These are phyloP conservation scores for Scedosporium dehoogii DNA, from an alignment of 2,329 filamentous ascomycete genomes.

Conservation along the genomic window DNA sequence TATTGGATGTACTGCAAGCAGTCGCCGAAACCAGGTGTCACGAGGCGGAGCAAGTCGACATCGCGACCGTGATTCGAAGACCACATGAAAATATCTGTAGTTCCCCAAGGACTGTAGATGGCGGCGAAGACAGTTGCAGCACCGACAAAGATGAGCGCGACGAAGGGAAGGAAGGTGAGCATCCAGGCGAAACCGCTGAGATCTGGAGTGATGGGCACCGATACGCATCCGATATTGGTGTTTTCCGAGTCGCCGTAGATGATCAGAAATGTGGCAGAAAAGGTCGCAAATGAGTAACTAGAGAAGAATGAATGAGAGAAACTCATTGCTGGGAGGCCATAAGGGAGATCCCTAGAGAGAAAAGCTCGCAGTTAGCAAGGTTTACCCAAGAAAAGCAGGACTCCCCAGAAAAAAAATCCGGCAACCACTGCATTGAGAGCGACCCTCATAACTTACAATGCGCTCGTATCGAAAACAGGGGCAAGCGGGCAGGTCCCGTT, in stretches of 20 bases:
- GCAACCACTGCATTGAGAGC: no score
- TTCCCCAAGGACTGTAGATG: conserved; percentile 90
- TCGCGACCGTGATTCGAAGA: conserved; percentile 97
- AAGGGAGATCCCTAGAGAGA: conserved; percentile 21
- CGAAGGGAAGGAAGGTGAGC: conserved; percentile 65
- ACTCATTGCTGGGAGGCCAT: conserved; percentile 60
- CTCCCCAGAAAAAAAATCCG: no score
- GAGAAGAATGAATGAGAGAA: conserved; percentile 66
- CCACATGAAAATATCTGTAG: conserved; percentile 84
- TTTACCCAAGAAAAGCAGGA: neutral
- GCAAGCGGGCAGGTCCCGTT: conserved; percentile 64
- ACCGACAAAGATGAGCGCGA: conserved; percentile 70
- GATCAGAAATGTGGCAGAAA: conserved; percentile 63
- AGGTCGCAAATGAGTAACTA: conserved; percentile 78
- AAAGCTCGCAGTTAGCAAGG: neutral
- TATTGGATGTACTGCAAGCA: conserved; percentile 97
- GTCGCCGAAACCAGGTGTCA: conserved; percentile 93
- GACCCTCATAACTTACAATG: conserved; percentile 23
- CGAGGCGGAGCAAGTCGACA: conserved; percentile 78
- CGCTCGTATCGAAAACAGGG: conserved; percentile 52
- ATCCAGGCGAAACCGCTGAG: conserved; percentile 62
- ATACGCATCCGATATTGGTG: conserved; percentile 67
- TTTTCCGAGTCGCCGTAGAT: conserved; percentile 59
- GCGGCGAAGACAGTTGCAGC: conserved; percentile 75
- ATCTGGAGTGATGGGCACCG: conserved; percentile 73